Conservation (phyloP, 1,284 basidiomycete species). For the Boletus semigastroideus region DNA sequence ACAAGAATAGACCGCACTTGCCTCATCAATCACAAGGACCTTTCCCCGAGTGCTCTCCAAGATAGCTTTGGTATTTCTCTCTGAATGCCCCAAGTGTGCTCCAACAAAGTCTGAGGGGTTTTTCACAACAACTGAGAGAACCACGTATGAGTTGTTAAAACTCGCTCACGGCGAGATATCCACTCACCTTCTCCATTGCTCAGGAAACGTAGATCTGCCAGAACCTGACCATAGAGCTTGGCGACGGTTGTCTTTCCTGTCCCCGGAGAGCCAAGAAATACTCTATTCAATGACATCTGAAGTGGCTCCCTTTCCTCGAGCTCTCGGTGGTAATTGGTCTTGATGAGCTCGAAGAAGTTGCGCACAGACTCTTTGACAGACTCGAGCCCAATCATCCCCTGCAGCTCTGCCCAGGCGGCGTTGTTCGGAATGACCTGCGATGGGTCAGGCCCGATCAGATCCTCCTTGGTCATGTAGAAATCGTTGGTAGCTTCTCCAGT, state of each 20-base stretch:
- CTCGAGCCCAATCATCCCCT: conserved; percentile 49
- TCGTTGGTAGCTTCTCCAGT: conserved; percentile 44
- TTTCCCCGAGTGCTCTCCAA: conserved; percentile 57
- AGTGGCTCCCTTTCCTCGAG: conserved; percentile 51
- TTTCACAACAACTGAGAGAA: conserved; percentile 53
- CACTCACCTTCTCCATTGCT: conserved; percentile 63
- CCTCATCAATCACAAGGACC: conserved; percentile 68
- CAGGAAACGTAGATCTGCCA: conserved; percentile 55
- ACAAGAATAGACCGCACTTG: conserved; percentile 19
- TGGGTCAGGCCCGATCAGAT: conserved; percentile 64
- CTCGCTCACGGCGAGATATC: background rate
- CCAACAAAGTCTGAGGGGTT: conserved; percentile 68
- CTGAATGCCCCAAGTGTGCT: conserved; percentile 52
- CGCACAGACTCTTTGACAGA: conserved; percentile 55
- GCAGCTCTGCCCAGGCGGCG: conserved; percentile 49
- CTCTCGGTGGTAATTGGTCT: conserved; percentile 58
- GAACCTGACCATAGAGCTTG: conserved; percentile 57
- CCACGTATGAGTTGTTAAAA: background rate
- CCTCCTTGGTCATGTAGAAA: conserved; percentile 49
- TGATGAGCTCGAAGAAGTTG: conserved; percentile 44
- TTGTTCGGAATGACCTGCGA: conserved; percentile 45
- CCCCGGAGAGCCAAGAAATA: conserved; percentile 62
- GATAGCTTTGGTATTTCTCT: conserved; percentile 62
- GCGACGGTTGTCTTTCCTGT: conserved; percentile 69
- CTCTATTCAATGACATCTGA: conserved; percentile 57